A percentile compares a stretch with the other conserved stretches of the same genome.
Conservation (phyloP, 2,329 filamentous ascomycete genomes). For the Colletotrichum truncatum region DNA sequence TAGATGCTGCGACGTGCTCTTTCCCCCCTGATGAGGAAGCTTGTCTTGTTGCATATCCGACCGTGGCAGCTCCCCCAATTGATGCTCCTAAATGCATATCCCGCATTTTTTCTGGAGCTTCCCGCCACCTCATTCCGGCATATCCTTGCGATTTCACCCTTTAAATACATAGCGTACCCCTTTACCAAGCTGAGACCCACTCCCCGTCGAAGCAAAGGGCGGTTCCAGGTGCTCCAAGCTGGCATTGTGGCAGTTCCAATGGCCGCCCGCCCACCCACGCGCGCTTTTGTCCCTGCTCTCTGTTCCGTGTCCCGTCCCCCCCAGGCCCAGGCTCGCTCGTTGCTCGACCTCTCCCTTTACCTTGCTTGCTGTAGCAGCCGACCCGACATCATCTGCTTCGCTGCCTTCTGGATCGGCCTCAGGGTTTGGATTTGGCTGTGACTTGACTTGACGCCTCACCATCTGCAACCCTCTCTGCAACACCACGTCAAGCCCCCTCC, state of each 20-base stretch:
- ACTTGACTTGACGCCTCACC: conserved; percentile 15
- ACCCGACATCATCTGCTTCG: background rate
- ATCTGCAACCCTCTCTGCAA: background rate
- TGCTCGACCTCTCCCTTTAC: too few relatives aligned
- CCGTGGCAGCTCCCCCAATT: background rate
- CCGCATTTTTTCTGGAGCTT: conserved; percentile 14
- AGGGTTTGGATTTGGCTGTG: conserved; percentile 4
- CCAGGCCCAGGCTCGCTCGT: too few relatives aligned
- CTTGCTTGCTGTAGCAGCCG: too few relatives aligned
- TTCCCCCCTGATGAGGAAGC: conserved; percentile 28
- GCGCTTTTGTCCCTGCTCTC: conserved; percentile 14
- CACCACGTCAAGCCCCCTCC: conserved; percentile 5
- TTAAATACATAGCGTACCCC: background rate
- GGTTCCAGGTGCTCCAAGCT: background rate
- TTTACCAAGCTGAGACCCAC: background rate
- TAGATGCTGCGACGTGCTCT: conserved; percentile 6
- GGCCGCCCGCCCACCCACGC: conserved; percentile 24
- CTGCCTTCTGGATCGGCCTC: conserved; percentile 4
- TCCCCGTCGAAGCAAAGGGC: conserved; percentile 7
- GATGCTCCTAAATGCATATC: conserved; percentile 9
- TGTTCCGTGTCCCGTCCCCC: conserved; percentile 5
- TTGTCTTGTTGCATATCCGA: conserved; percentile 25
- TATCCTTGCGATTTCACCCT: background rate
- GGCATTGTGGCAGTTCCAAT: conserved; percentile 4
- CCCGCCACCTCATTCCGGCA: conserved; percentile 13